A percentile compares a stretch with the other conserved stretches of the same genome.
phyloP scores from a whole-genome alignment of 148 eudicot genomes.

The Arbutus unedo region DNA sequence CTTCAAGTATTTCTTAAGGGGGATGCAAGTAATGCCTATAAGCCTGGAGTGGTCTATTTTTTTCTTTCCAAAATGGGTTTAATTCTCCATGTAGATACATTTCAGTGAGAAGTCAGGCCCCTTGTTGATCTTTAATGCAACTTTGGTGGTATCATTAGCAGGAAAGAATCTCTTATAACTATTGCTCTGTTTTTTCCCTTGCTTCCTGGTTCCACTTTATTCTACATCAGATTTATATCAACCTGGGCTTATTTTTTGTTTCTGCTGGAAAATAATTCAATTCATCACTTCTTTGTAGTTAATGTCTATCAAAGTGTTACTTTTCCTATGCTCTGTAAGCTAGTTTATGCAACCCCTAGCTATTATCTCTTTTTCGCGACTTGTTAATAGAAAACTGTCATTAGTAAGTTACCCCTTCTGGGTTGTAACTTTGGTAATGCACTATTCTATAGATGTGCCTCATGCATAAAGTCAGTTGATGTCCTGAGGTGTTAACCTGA shows the following conservation, averaged over 20 bases:
- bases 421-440: background rate
- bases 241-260: background rate
- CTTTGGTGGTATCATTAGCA: background rate
- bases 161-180: background rate
- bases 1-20: background rate
- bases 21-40: background rate
- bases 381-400: background rate
- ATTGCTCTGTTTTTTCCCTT: too few relatives aligned
- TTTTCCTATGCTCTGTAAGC: background rate
- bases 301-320: background rate
- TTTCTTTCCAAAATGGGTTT: background rate
- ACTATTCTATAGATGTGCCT: background rate
- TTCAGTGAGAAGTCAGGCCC: background rate
- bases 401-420: background rate
- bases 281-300: background rate
- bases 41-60: too few relatives aligned
- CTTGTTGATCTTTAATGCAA: background rate
- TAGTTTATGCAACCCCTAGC: background rate
- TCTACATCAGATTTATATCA: background rate
- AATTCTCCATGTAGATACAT: background rate
- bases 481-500: background rate
- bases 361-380: background rate
- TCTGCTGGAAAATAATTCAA: background rate
- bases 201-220: background rate
- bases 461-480: background rate